These are phyloP conservation scores for Camelina laxa DNA, from an alignment of 345 rosid species.

Conservation along the genomic window DNA sequence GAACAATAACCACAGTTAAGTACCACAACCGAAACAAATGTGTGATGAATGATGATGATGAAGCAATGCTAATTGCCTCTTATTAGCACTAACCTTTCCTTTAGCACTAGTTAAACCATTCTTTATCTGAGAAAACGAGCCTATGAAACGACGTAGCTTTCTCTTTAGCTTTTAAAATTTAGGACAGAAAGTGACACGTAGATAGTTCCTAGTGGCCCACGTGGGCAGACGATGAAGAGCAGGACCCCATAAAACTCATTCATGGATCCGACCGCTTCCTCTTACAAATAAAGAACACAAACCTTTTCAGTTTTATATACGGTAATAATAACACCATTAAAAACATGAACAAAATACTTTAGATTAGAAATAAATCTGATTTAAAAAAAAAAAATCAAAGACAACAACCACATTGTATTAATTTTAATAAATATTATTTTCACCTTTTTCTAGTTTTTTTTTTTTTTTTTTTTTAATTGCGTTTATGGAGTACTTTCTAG, in stretches of 20 bases:
- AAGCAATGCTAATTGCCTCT: neutral
- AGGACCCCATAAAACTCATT: constrained; percentile 29
- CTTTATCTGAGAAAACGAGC: neutral
- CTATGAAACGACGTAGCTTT: constrained; percentile 21
- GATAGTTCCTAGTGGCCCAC: constrained; percentile 21
- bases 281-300: constrained; percentile 17
- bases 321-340: constrained; percentile 1
- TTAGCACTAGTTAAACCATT: neutral
- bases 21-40: no score
- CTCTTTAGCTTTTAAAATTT: neutral
- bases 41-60: no score
- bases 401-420: constrained; percentile 23
- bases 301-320: constrained; percentile 10
- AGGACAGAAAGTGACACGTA: constrained; percentile 31
- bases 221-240: constrained; percentile 8
- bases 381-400: constrained; percentile 7
- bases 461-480: no score
- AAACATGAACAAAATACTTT: neutral
- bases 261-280: constrained; percentile 31
- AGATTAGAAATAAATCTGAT: neutral
- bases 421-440: constrained; percentile 3
- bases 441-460: neutral
- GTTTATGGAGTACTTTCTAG: constrained; percentile 29
- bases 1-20: no score
- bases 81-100: no score